Percentiles rank a stretch among this genome's conserved stretches.
These are phyloP conservation scores for Lathyrus tuberosus DNA, from an alignment of 306 rosid species.

Conservation along the genomic window DNA sequence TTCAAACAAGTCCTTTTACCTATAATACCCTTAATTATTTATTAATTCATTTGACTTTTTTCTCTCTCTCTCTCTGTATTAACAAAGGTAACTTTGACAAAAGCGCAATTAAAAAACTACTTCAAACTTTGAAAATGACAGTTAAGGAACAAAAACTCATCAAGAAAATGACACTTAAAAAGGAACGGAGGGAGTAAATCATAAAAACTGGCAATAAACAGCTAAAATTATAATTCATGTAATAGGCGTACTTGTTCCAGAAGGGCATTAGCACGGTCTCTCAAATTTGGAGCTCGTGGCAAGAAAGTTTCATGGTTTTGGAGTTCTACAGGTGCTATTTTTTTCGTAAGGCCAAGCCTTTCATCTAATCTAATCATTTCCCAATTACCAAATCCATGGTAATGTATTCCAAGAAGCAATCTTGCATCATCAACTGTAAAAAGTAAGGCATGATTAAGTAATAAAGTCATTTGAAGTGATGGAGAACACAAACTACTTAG, in stretches of 20 bases:
- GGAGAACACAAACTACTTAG: conserved; percentile 33
- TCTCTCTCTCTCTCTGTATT: no score
- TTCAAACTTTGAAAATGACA: no score
- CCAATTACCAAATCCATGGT: conserved; percentile 98
- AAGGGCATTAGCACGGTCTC: conserved; percentile 97
- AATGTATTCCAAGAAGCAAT: conserved; percentile 92
- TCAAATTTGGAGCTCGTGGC: conserved; percentile 98
- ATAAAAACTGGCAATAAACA: background rate
- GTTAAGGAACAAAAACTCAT: no score
- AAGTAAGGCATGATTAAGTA: conserved; percentile 33
- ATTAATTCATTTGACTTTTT: no score
- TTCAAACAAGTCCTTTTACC: no score
- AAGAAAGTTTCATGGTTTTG: conserved; percentile 98
- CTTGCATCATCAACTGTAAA: conserved; percentile 96
- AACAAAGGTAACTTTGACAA: no score
- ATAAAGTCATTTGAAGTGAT: conserved; percentile 2
- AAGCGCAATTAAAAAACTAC: no score
- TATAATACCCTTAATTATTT: no score
- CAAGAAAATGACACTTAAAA: no score
- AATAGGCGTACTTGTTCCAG: conserved; percentile 77
- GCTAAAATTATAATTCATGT: conserved; percentile 29
- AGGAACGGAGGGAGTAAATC: background rate
- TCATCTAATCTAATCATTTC: conserved; percentile 93
- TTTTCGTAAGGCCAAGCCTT: conserved; percentile 86
- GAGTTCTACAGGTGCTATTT: conserved; percentile 98